phyloP scores from a whole-genome alignment of 306 rosid genomes.

The Trifolium pratense region DNA sequence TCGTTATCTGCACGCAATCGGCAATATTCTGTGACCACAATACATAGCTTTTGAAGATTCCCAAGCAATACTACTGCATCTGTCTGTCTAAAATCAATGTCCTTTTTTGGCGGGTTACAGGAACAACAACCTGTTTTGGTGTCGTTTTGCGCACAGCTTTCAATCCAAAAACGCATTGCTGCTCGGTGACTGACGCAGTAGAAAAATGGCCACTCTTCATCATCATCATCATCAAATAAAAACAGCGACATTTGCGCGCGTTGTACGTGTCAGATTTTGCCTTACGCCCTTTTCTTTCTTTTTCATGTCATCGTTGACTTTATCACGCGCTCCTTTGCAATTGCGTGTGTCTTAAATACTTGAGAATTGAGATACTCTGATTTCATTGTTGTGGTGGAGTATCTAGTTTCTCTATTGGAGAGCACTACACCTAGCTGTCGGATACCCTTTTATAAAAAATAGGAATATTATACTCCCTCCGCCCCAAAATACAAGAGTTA shows the following conservation, averaged over 20 bases:
- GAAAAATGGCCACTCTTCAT: constrained; percentile 43
- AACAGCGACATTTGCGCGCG: constrained; percentile 89
- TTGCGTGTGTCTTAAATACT: no score
- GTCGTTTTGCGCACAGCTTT: constrained; percentile 41
- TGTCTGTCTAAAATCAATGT: neutral
- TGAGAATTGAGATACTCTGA: no score
- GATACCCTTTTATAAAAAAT: no score
- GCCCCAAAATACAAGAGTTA: no score
- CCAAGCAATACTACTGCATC: constrained; percentile 9
- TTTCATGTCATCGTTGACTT: constrained; percentile 40
- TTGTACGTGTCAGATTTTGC: constrained; percentile 76
- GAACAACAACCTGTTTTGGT: constrained; percentile 32
- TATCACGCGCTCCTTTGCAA: constrained; percentile 26
- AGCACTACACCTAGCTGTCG: constrained; percentile 30
- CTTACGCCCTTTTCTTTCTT: constrained; percentile 45
- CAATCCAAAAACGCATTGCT: neutral
- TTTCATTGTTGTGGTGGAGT: no score
- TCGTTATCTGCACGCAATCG: constrained; percentile 34
- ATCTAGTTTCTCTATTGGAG: constrained; percentile 20
- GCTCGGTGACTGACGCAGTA: neutral
- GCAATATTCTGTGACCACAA: constrained; percentile 5
- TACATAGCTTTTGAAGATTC: constrained; percentile 29
- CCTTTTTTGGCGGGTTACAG: constrained; percentile 19
- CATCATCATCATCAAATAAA: neutral
- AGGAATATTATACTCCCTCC: no score